Percentiles rank a stretch among this genome's conserved stretches.
These are phyloP conservation scores for Fistulinella cinereoalba DNA, from an alignment of 1,284 basidiomycete species.

Conservation along the genomic window DNA sequence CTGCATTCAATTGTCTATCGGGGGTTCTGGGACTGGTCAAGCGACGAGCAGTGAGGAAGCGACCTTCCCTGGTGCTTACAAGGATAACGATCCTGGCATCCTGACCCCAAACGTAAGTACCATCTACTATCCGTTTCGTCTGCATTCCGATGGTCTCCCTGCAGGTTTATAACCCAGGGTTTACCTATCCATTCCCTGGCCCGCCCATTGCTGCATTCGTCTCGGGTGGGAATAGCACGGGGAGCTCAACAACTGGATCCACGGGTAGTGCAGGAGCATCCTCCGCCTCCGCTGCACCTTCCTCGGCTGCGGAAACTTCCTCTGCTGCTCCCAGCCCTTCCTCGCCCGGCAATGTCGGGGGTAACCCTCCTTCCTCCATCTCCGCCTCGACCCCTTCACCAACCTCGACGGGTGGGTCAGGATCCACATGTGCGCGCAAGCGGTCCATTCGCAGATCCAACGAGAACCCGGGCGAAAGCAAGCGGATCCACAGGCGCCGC, in stretches of 20 bases:
- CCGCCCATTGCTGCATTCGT: slow-evolving; percentile 28
- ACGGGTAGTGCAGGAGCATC: slow-evolving; percentile 13
- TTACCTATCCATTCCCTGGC: slow-evolving; percentile 40
- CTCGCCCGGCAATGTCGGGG: slow-evolving; percentile 1
- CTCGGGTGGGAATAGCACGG: slow-evolving; percentile 7
- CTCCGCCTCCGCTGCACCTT: slow-evolving; percentile 4
- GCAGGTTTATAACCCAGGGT: slow-evolving; percentile 34
- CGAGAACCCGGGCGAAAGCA: background rate
- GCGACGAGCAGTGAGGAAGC: slow-evolving; percentile 48
- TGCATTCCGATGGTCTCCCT: background rate
- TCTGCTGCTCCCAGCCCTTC: no score
- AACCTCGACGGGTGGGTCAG: slow-evolving; percentile 8
- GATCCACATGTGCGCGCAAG: slow-evolving; percentile 18
- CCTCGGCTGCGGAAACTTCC: background rate
- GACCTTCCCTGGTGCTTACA: slow-evolving; percentile 64
- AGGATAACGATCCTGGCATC: slow-evolving; percentile 59
- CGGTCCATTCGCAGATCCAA: slow-evolving; percentile 1
- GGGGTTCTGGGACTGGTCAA: slow-evolving; percentile 47
- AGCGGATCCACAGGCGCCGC: slow-evolving; percentile 24
- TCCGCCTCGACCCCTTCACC: slow-evolving; percentile 2
- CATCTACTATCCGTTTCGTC: background rate
- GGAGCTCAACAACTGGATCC: slow-evolving; percentile 1
- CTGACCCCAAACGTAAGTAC: slow-evolving; percentile 41
- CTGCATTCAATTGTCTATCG: slow-evolving; percentile 59
- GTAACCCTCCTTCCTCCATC: slow-evolving; percentile 3